Conservation (phyloP, 441 rosid species). For the Geranium incanum region DNA sequence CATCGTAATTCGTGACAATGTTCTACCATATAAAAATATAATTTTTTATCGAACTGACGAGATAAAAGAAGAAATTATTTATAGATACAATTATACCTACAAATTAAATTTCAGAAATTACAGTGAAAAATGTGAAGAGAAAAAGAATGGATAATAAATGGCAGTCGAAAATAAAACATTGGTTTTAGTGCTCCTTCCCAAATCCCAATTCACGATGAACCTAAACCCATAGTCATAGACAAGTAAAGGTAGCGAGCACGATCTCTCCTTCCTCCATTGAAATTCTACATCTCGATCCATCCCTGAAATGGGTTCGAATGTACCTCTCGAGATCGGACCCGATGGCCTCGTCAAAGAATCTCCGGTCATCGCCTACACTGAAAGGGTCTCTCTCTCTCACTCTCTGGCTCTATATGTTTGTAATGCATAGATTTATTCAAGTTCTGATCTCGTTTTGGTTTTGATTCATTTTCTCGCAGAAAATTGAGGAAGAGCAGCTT, state of each 20-base stretch:
- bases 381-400: constrained; percentile 42
- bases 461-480: constrained; percentile 34
- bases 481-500: constrained; percentile 77
- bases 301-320: constrained; percentile 44
- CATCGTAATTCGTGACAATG: no score
- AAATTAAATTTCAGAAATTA: no score
- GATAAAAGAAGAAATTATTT: no score
- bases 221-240: not conserved
- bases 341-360: constrained; percentile 81
- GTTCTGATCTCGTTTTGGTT: constrained; percentile 5
- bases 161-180: no score
- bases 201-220: not conserved
- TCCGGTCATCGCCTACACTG: constrained; percentile 78
- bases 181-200: no score
- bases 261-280: not conserved
- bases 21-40: no score
- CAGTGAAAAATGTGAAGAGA: no score
- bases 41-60: no score
- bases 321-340: constrained; percentile 67
- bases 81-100: no score
- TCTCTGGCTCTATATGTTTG: constrained; percentile 2
- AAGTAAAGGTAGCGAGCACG: not conserved
- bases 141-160: no score
- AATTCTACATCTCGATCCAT: not conserved
- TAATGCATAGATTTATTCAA: not conserved